Percentiles rank a stretch among this genome's conserved stretches.
These are phyloP conservation scores for Peronospora destructor DNA, from an alignment of 352 stramenopile genomes.

Conservation along the genomic window DNA sequence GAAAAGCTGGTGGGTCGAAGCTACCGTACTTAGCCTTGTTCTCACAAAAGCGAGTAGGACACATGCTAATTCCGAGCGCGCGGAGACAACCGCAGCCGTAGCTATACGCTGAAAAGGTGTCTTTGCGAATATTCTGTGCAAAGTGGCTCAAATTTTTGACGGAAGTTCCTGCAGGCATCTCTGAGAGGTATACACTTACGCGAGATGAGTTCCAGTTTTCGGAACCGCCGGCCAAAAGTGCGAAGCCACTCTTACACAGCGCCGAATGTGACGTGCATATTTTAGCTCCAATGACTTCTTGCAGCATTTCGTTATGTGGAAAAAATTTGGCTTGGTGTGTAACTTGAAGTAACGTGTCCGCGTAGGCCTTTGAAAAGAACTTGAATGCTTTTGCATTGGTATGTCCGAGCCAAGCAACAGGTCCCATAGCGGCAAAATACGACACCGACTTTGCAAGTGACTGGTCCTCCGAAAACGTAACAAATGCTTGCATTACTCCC, in stretches of 20 bases:
- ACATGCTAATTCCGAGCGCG: conserved; percentile 29
- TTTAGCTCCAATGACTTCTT: too few relatives aligned
- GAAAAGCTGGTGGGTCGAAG: conserved; percentile 34
- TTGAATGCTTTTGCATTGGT: too few relatives aligned
- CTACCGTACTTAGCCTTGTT: conserved; percentile 46
- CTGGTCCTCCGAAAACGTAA: conserved; percentile 41
- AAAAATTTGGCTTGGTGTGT: too few relatives aligned
- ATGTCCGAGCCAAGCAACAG: conserved; percentile 32
- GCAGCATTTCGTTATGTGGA: too few relatives aligned
- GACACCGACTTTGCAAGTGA: conserved; percentile 43
- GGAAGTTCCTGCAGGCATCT: conserved; percentile 44
- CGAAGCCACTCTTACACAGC: too few relatives aligned
- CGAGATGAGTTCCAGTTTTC: too few relatives aligned
- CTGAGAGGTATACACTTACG: conserved; percentile 21
- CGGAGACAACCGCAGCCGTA: conserved; percentile 38
- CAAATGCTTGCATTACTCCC: conserved; percentile 46
- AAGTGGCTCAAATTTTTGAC: conserved; percentile 53
- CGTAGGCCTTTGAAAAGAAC: too few relatives aligned
- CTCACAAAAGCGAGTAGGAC: conserved; percentile 27
- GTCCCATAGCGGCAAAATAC: conserved; percentile 43
- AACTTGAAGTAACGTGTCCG: too few relatives aligned
- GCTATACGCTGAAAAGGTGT: conserved; percentile 40
- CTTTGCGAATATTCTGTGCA: conserved; percentile 39
- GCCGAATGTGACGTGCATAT: too few relatives aligned
- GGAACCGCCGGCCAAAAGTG: too few relatives aligned